These are phyloP conservation scores for Pestalotiopsis sp. DNA, from an alignment of 2,329 filamentous ascomycete species.

Conservation along the genomic window DNA sequence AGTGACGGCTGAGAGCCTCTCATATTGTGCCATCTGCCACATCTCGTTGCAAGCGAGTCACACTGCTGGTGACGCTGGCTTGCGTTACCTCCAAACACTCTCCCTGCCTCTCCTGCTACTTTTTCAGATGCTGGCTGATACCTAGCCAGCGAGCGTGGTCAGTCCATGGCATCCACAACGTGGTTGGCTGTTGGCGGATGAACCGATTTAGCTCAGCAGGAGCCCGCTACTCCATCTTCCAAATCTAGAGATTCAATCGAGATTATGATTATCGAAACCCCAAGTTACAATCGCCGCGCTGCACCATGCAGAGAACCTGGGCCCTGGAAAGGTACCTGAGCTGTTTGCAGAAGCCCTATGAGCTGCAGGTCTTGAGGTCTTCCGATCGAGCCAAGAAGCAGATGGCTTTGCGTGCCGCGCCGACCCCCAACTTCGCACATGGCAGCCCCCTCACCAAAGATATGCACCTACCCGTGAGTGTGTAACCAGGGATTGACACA, in stretches of 20 bases:
- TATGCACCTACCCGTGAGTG: slow-evolving; percentile 1
- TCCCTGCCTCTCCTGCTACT: not conserved
- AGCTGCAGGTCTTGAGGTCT: not conserved
- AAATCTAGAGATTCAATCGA: not conserved
- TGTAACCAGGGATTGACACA: not conserved
- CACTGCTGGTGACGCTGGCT: not conserved
- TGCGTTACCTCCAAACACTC: not conserved
- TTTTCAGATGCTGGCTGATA: not conserved
- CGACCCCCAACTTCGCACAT: slow-evolving; percentile 3
- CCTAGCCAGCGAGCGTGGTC: not conserved
- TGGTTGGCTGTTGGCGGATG: not conserved
- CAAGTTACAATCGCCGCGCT: not conserved
- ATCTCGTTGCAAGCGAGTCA: not conserved
- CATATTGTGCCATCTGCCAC: not conserved
- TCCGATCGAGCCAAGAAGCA: not conserved
- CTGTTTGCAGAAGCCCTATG: not conserved
- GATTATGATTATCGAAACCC: not conserved
- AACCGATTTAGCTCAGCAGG: not conserved
- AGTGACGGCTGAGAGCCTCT: not conserved
- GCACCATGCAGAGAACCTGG: not conserved
- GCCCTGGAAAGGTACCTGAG: not conserved
- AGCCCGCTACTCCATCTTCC: not conserved
- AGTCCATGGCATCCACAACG: not conserved
- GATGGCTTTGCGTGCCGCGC: not conserved
- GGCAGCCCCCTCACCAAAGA: not conserved